These are phyloP conservation scores for Lotmaria passim DNA, from an alignment of 208 protist species.

Conservation along the genomic window DNA sequence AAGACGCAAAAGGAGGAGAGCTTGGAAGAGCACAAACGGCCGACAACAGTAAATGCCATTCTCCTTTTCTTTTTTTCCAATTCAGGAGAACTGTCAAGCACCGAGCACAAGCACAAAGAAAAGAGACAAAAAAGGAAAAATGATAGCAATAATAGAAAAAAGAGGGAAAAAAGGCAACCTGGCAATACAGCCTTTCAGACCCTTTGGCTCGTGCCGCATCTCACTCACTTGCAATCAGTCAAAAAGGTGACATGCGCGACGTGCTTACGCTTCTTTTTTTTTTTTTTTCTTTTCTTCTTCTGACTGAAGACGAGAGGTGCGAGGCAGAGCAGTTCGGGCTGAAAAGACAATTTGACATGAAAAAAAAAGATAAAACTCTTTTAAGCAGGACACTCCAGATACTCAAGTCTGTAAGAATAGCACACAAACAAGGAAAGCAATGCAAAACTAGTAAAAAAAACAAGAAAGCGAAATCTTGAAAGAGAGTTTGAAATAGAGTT, in stretches of 20 bases:
- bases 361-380: neutral
- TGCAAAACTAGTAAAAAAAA: neutral
- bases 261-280: no score
- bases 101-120: neutral
- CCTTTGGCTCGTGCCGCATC: neutral
- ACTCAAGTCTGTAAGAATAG: conserved; percentile 5
- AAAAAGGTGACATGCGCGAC: no score
- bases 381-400: neutral
- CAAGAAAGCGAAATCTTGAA: neutral
- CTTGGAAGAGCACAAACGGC: no score
- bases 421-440: neutral
- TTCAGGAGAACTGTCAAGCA: neutral
- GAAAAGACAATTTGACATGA: neutral
- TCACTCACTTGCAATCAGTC: no score
- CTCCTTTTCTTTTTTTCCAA: no score
- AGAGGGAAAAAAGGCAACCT: neutral
- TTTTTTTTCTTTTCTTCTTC: neutral
- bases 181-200: neutral
- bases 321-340: neutral
- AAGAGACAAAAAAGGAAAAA: neutral
- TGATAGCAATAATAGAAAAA: neutral
- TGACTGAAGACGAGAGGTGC: neutral
- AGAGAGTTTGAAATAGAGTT: neutral
- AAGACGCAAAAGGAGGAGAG: no score
- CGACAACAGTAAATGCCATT: no score